Evolutionary conservation across 2,329 filamentous ascomycete genomes (phyloP).

Genomic region (Colletotrichum sp.): DNA sequence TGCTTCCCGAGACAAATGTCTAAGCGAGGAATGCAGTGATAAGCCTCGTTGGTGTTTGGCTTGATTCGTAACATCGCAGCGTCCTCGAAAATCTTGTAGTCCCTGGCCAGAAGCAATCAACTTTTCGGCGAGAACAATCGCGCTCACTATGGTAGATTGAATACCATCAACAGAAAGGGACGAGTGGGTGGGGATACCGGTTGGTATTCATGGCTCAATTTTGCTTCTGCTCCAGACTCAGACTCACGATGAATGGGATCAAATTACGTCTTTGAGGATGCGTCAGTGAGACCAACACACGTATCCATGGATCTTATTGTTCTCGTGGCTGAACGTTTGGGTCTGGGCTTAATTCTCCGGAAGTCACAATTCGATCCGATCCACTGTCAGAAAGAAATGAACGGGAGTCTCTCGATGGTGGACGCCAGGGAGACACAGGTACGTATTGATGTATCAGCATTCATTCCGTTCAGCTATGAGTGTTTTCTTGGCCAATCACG

Average conservation of each 20-base stretch:
- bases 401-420: background rate
- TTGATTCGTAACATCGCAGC: background rate
- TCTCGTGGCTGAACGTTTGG: background rate
- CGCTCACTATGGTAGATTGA: background rate
- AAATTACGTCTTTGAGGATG: rapidly evolving
- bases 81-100: background rate
- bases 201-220: background rate
- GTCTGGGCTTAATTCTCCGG: background rate
- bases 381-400: background rate
- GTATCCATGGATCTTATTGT: background rate
- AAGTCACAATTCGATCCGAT: background rate
- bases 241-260: background rate
- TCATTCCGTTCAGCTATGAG: background rate
- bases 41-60: background rate
- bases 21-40: background rate
- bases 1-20: background rate
- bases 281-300: background rate
- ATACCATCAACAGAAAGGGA: background rate
- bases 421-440: background rate
- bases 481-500: background rate
- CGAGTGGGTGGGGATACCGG: rapidly evolving
- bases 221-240: background rate
- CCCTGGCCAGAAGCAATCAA: background rate
- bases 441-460: background rate
- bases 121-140: background rate